These are phyloP conservation scores for Volvox reticuliferus DNA, from an alignment of 139 green algal species.

Conservation along the genomic window DNA sequence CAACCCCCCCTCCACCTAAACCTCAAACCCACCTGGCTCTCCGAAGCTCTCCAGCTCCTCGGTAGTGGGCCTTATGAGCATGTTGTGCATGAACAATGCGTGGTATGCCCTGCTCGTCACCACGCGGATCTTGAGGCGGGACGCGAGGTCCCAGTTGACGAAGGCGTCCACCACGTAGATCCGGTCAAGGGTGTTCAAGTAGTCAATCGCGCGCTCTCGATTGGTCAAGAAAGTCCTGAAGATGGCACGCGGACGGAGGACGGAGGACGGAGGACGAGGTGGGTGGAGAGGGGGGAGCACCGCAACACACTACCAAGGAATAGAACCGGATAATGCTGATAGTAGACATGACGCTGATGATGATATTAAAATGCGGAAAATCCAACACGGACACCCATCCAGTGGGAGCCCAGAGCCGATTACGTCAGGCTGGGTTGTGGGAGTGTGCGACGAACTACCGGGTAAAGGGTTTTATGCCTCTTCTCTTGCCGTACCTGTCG, in stretches of 20 bases:
- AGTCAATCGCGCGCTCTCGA: conserved; percentile 89
- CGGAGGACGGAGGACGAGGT: not conserved
- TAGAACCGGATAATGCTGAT: too few species aligned
- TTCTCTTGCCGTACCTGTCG: conserved; percentile 14
- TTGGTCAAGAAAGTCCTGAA: conserved; percentile 86
- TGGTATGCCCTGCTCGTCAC: conserved; percentile 94
- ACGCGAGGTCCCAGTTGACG: conserved; percentile 83
- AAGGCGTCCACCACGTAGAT: conserved; percentile 91
- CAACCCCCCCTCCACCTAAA: too few species aligned
- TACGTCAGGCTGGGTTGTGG: too few species aligned
- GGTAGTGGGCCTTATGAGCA: conserved; percentile 91
- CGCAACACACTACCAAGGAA: too few species aligned
- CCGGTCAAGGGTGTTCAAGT: conserved; percentile 89
- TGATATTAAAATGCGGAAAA: too few species aligned
- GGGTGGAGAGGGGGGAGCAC: not conserved
- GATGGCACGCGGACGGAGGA: not conserved
- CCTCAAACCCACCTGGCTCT: conserved; percentile 62
- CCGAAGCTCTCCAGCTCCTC: conserved; percentile 89
- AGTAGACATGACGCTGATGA: not conserved
- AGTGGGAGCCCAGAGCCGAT: too few species aligned
- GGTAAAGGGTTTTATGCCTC: too few species aligned
- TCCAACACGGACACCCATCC: too few species aligned
- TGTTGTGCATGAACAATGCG: conserved; percentile 98
- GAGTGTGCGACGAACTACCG: too few species aligned
- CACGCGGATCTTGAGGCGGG: conserved; percentile 83